phyloP scores from a whole-genome alignment of 257 asterid species.

The Gentiana macrophylla region DNA sequence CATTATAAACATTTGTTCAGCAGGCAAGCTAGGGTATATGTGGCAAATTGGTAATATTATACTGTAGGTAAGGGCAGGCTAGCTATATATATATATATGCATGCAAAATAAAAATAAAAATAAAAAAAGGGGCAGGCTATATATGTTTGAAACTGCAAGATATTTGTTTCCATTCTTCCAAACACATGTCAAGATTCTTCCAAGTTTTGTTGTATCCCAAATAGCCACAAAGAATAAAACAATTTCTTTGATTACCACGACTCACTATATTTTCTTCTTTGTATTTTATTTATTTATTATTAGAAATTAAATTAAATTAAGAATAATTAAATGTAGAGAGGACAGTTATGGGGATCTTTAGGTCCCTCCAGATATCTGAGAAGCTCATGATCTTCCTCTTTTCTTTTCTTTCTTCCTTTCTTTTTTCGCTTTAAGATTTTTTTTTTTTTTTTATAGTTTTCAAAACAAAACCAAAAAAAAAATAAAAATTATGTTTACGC shows the following conservation, averaged over 20 bases:
- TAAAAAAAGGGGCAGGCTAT: too few species aligned
- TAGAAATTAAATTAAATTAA: neutral
- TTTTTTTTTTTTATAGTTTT: too few species aligned
- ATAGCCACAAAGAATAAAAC: slow-evolving; percentile 6
- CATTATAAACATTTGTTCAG: neutral
- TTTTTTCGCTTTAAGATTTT: too few species aligned
- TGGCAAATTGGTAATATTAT: neutral
- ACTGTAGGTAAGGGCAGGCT: too few species aligned
- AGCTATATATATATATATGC: too few species aligned
- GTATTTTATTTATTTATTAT: neutral
- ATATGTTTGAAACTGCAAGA: neutral
- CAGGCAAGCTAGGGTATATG: neutral
- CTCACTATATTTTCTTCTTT: neutral
- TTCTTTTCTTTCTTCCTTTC: neutral
- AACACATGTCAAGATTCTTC: slow-evolving; percentile 16
- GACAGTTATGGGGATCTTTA: too few species aligned
- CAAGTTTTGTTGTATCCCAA: slow-evolving; percentile 17
- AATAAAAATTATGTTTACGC: too few species aligned
- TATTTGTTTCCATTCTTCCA: slow-evolving; percentile 8
- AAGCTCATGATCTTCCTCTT: neutral
- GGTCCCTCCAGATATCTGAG: too few species aligned
- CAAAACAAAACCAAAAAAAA: too few species aligned
- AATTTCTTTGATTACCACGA: slow-evolving; percentile 2
- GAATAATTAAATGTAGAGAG: neutral
- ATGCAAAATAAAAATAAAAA: neutral